Percentiles rank a stretch among this genome's conserved stretches.
phyloP scores from a whole-genome alignment of 2,329 filamentous ascomycete genomes.

The Verticillium isaacii region DNA sequence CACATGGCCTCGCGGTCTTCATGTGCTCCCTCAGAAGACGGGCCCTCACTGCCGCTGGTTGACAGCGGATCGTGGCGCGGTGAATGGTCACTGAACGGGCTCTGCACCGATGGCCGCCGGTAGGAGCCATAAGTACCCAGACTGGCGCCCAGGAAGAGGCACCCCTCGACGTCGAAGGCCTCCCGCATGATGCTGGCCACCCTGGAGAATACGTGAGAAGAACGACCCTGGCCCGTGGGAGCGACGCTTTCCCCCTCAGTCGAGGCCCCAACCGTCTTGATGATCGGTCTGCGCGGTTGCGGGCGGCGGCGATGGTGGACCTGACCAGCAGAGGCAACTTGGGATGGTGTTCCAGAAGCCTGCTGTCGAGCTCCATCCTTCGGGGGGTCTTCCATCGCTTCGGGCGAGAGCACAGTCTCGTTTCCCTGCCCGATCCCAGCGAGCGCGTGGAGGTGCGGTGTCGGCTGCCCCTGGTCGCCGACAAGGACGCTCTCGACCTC shows the following conservation, averaged over 20 bases:
- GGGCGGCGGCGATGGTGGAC: constrained; percentile 3
- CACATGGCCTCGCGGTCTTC: constrained; percentile 15
- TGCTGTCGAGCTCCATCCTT: no score
- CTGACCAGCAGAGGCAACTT: neutral
- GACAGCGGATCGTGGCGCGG: no score
- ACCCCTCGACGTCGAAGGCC: constrained; percentile 26
- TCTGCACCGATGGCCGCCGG: no score
- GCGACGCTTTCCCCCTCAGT: constrained; percentile 4
- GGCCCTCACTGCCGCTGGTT: constrained; percentile 17
- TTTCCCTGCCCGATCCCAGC: no score
- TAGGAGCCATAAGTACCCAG: constrained; percentile 13
- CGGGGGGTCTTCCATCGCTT: no score
- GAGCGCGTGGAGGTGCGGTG: no score
- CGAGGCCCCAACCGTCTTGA: constrained; percentile 2
- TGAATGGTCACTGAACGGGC: no score
- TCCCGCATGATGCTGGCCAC: constrained; percentile 38
- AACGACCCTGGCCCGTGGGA: constrained; percentile 7
- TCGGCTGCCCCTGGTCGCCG: neutral
- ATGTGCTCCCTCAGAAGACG: neutral
- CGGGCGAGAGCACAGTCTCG: no score
- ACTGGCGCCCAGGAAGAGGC: constrained; percentile 13
- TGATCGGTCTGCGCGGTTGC: constrained; percentile 5
- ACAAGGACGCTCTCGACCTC: neutral
- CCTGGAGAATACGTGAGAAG: constrained; percentile 29
- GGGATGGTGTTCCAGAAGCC: neutral